Evolutionary conservation across 2,329 filamentous ascomycete species (phyloP).

Genomic region (Calonectria pteridis): DNA sequence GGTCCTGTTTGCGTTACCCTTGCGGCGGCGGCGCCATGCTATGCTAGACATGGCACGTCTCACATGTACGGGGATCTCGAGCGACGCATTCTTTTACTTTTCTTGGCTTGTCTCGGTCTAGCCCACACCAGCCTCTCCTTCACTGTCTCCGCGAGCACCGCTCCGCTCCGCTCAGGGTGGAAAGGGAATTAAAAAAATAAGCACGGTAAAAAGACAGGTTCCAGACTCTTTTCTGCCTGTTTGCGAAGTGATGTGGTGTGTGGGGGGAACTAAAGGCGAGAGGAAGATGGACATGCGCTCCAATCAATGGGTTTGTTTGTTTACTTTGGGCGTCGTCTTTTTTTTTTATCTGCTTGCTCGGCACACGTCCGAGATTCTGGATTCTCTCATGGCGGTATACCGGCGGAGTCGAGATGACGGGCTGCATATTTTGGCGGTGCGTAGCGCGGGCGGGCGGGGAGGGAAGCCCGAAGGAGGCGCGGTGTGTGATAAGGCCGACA

Average conservation of each 20-base stretch:
- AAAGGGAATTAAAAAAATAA: neutral
- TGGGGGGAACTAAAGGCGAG: neutral
- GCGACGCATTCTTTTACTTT: neutral
- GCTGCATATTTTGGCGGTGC: conserved; percentile 11
- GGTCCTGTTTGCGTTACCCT: conserved; percentile 4
- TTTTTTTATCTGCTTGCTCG: neutral
- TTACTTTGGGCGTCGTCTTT: neutral
- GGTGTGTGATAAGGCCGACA: neutral
- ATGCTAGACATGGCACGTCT: conserved; percentile 21
- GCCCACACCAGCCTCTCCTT: neutral
- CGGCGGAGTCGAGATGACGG: conserved; percentile 20
- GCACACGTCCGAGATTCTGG: conserved; percentile 15
- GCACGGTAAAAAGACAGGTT: neutral
- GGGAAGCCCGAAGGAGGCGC: conserved; percentile 10
- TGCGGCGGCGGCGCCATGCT: neutral
- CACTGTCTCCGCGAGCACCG: conserved; percentile 13
- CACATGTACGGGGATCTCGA: conserved; percentile 2
- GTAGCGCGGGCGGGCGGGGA: neutral
- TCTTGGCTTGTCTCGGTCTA: neutral
- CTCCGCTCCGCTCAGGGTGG: conserved; percentile 16
- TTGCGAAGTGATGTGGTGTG: neutral
- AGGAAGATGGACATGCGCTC: neutral
- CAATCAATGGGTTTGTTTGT: conserved; percentile 5
- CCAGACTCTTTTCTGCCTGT: neutral
- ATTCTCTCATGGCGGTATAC: conserved; percentile 10